Percentiles rank a stretch among this genome's conserved stretches.
phyloP scores from a whole-genome alignment of 495 filamentous ascomycete species.

The Penicillium argentinense region DNA sequence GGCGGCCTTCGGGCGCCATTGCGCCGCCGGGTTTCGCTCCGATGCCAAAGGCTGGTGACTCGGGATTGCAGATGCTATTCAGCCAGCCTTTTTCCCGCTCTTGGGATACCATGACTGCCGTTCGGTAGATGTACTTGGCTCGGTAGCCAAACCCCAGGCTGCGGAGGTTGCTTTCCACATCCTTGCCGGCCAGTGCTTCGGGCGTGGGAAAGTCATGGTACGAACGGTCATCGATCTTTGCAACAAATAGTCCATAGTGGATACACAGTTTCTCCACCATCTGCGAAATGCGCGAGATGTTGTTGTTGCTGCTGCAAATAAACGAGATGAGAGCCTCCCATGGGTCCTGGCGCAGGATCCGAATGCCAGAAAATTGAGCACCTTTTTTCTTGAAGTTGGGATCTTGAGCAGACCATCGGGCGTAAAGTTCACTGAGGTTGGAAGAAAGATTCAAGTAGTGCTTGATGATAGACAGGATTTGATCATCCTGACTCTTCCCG shows the following conservation, averaged over 20 bases:
- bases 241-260: slow-evolving; percentile 78
- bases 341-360: slow-evolving; percentile 92
- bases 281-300: slow-evolving; percentile 89
- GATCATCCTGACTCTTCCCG: slow-evolving; percentile 44
- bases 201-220: slow-evolving; percentile 90
- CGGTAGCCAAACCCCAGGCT: slow-evolving; percentile 92
- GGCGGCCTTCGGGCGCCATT: slow-evolving; percentile 56
- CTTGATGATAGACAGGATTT: slow-evolving; percentile 64
- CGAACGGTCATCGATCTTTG: slow-evolving; percentile 61
- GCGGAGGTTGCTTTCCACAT: slow-evolving; percentile 75
- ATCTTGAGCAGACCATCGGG: slow-evolving; percentile 83
- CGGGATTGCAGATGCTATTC: slow-evolving; percentile 70
- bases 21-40: slow-evolving; percentile 45
- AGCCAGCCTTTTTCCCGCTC: slow-evolving; percentile 75
- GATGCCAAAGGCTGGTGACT: slow-evolving; percentile 58
- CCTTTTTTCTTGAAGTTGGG: slow-evolving; percentile 88
- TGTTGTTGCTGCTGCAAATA: slow-evolving; percentile 99
- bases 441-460: slow-evolving; percentile 82
- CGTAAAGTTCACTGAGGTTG: slow-evolving; percentile 73
- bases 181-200: slow-evolving; percentile 61
- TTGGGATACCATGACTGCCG: slow-evolving; percentile 70
- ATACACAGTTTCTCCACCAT: slow-evolving; percentile 94
- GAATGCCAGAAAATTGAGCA: slow-evolving; percentile 82
- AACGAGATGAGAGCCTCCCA: slow-evolving; percentile 95
- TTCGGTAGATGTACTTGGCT: slow-evolving; percentile 85